Percentiles rank a stretch among this genome's conserved stretches.
phyloP scores from a whole-genome alignment of 2,329 filamentous ascomycete genomes.

The Chrysoporthe deuterocubensis region DNA sequence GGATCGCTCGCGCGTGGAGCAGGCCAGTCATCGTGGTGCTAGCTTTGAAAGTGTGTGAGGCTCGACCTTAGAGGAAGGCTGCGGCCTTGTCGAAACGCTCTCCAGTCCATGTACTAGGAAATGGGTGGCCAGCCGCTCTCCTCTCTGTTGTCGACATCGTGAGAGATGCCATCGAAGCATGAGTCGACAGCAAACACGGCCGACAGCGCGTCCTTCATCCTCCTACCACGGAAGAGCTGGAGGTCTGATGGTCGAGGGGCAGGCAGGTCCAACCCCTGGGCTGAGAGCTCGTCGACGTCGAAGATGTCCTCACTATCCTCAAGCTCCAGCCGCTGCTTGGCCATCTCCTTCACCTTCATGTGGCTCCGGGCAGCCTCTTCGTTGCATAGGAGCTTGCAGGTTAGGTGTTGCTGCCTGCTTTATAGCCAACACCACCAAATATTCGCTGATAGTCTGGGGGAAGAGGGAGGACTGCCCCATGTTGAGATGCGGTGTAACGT shows the following conservation, averaged over 20 bases:
- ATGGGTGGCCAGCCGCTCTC: conserved; percentile 14
- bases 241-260: neutral
- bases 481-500: too few species aligned
- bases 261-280: neutral
- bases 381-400: conserved; percentile 16
- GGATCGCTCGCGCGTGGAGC: neutral
- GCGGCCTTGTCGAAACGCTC: neutral
- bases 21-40: neutral
- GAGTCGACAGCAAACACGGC: conserved; percentile 13
- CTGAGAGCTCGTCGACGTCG: conserved; percentile 11
- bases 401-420: neutral
- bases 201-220: conserved; percentile 3
- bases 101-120: conserved; percentile 12
- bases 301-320: neutral
- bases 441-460: neutral
- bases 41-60: neutral
- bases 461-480: neutral
- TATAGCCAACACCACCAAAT: neutral
- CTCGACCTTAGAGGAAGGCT: neutral
- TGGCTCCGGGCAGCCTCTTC: conserved; percentile 4
- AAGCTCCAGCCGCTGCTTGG: conserved; percentile 6
- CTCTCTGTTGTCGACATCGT: neutral
- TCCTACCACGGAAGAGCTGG: conserved; percentile 3
- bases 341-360: neutral
- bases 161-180: conserved; percentile 18